Base-by-base conservation (phyloP, 805 yeast species). In the Barnettozyma siamensis region DNA sequence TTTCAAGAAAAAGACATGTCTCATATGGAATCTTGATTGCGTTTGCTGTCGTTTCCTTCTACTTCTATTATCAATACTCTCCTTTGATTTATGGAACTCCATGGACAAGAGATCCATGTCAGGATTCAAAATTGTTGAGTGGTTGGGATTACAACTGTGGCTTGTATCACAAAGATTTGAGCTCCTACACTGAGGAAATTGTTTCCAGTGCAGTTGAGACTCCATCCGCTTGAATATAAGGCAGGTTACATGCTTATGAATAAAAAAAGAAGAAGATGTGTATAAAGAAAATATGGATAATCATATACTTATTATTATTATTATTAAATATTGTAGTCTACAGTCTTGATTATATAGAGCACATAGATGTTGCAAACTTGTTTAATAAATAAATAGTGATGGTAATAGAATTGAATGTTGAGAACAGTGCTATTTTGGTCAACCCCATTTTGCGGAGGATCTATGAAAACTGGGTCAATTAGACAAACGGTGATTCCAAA, bases 101-200 rank as follows among this genome's bases (percentile, higher is more conserved):
- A 40, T 91, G 98, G 97, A 83, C 95, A 35, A 72, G 72, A 54
- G 61, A 58, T 23, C 62, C 72, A 45, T 93, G 99, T 65, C 65
- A 69, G 44, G 65, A 70, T 33, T 68, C 89, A 34, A 77, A 78
- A 64, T 61, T 77, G 51, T 48, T 84, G 26, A 46, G 67, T 3
- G 70, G 76, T 31, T 93, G 98, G 99, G 99, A 93, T 70, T 93
- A 80, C 59, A 83, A 82, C 57, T 93, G 99, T 67, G 68, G 66
- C 46, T 52, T 69, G 12, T 88, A 47, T 44, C 33, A 13, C 18
- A 49, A 46, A 30, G 29, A 36, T 9, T 37, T 40, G 32, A 27
- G 31, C 11, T 37, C 38, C 7, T 43, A 43, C 24, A 31, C 18
- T 17, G 15, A 33, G 8, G 16, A 30, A 10, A 18, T 27, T 31